Evolutionary conservation across 805 yeast genomes (phyloP).

Genomic region (Saturnispora zaruensis): DNA sequence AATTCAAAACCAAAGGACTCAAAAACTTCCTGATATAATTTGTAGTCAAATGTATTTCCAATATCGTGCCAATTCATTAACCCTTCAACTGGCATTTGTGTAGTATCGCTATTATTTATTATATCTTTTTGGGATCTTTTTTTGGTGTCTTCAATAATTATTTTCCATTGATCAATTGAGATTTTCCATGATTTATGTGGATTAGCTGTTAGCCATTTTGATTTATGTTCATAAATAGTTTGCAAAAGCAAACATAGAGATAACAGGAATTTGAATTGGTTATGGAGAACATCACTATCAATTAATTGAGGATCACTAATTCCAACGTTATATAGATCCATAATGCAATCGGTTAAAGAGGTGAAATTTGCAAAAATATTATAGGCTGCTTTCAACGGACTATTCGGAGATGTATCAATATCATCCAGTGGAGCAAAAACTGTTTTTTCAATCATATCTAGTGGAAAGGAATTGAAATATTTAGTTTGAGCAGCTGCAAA

Average conservation of each 20-base stretch:
- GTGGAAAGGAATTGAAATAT: neutral
- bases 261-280: constrained; percentile 13
- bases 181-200: constrained; percentile 2
- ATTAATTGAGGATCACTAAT: constrained; percentile 4
- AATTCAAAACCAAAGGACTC: constrained; percentile 1
- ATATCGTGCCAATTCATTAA: neutral
- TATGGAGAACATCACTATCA: constrained; percentile 16
- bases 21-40: neutral
- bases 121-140: neutral
- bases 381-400: neutral
- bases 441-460: neutral
- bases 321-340: constrained; percentile 12
- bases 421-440: neutral
- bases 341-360: constrained; percentile 1
- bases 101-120: neutral
- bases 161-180: neutral
- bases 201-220: neutral
- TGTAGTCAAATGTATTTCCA: neutral
- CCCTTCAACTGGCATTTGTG: neutral
- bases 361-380: neutral
- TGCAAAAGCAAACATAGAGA: constrained; percentile 17
- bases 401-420: neutral
- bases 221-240: constrained; percentile 8
- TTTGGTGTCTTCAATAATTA: constrained; percentile 4
- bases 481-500: neutral